Conservation (phyloP, 305 asterid genomes). For the Fraxinus floribunda region DNA sequence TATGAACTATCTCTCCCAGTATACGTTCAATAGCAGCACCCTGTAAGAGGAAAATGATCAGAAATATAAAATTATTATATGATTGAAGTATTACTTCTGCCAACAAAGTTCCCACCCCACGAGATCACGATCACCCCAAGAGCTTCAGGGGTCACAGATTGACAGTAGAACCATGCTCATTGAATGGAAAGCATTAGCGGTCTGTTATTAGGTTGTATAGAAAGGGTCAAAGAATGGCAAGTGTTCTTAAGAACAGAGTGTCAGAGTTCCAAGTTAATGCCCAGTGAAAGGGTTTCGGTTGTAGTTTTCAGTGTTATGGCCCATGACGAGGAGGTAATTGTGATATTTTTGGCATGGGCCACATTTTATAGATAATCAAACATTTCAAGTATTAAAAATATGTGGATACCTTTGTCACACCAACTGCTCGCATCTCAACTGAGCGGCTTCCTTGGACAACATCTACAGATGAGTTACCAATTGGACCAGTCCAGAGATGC, state of each 20-base stretch:
- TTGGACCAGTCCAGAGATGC: conserved; percentile 99
- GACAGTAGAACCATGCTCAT: not conserved
- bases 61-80: not conserved
- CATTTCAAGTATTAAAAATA: not conserved
- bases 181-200: conserved; percentile 1
- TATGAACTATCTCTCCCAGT: conserved; percentile 94
- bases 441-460: conserved; percentile 96
- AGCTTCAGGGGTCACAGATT: not conserved
- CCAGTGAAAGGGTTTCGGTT: not conserved
- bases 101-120: not conserved
- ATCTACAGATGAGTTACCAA: conserved; percentile 90
- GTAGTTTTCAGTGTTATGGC: not conserved
- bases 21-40: conserved; percentile 99
- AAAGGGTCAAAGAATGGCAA: not conserved
- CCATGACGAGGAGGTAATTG: not conserved
- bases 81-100: not conserved
- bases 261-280: not conserved
- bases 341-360: not conserved
- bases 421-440: conserved; percentile 97
- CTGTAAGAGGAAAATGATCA: conserved; percentile 31
- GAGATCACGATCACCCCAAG: not conserved
- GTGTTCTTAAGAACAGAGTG: not conserved
- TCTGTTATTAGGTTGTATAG: not conserved
- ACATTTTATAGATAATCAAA: not conserved
- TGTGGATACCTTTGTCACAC: conserved; percentile 80